Base-by-base conservation (phyloP, 306 rosid genomes). In the Lotus japonicus region DNA sequence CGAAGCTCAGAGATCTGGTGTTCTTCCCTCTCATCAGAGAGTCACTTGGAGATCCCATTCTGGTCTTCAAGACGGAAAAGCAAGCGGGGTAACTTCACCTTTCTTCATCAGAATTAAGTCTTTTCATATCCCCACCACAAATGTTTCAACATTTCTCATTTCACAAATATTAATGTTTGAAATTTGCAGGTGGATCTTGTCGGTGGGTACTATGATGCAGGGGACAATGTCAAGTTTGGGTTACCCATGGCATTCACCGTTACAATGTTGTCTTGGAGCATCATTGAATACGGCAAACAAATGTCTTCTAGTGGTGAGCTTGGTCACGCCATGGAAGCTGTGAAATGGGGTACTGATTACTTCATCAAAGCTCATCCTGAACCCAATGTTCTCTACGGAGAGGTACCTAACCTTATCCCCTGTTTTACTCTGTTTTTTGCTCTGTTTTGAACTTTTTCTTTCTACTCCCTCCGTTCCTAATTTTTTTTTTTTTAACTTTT, bases 241-340 rank as follows among this genome's bases (percentile, higher is more conserved):
- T 35, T 95, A 35, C 97, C 99, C 13, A 95, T 95, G 97, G 99
- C 99, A 1, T 95, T 95, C 57, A 95, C 99, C 0, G 88, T 88
- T 2, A 95, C 99, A 12, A 95, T 95, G 99, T 79, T 95, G 96
- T 87, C 96, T 2, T 95, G 99, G 99, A 88, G 99, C 56, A 89
- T 95, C 5, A 77, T 95, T 2, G 99, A 95, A 64, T 90, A 95
- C 19, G 92, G 96, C 1, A 87, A 82, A 55, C 96, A 88, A 82
- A 73, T 95, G 91, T 89, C 84, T 19, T 61, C 84, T 7, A 82
- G 74, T 10, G 96, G 99, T 10, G 97, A 95, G 74, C 97, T 95
- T 48, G 64, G 87, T 9, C 91, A 95, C 13, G 98, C 98, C 71
- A 75, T 90, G 88, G 96, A 83, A 3, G 98, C 98, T 11, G 88